Conservation (phyloP, 352 stramenopile genomes). For the Globisporangium paddicum region DNA sequence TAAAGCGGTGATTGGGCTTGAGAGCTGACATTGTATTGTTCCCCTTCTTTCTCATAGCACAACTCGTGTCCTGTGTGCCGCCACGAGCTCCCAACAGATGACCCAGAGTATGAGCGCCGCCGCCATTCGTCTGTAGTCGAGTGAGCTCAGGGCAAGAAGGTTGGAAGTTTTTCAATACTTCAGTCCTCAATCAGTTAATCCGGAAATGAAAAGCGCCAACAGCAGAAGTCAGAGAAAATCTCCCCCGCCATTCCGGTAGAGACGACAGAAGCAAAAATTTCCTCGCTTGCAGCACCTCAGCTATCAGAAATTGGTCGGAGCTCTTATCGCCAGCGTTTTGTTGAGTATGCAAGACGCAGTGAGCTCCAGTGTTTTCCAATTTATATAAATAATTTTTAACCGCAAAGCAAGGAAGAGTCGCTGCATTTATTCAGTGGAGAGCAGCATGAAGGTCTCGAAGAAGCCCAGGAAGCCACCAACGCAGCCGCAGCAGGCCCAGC, state of each 20-base stretch:
- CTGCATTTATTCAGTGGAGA: no score
- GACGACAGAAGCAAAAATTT: slow-evolving; percentile 1
- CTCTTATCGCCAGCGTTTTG: no score
- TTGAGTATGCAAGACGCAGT: no score
- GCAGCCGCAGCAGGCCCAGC: neutral
- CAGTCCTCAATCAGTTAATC: neutral
- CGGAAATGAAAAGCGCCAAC: neutral
- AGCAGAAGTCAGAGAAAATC: neutral
- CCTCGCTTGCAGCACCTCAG: neutral
- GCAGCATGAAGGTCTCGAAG: slow-evolving; percentile 1
- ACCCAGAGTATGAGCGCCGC: slow-evolving; percentile 72
- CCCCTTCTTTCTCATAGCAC: slow-evolving; percentile 31
- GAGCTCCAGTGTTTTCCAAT: no score
- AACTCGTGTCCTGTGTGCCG: slow-evolving; percentile 86
- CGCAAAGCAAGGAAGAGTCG: neutral
- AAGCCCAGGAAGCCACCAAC: neutral
- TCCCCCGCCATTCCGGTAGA: neutral
- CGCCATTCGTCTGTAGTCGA: slow-evolving; percentile 22
- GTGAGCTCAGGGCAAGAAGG: slow-evolving; percentile 4
- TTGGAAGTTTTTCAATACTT: neutral
- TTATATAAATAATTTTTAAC: neutral
- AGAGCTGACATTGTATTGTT: neutral
- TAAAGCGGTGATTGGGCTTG: neutral
- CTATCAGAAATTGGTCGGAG: neutral
- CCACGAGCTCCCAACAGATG: slow-evolving; percentile 80